phyloP scores from a whole-genome alignment of 2,329 filamentous ascomycete species.

The Aspergillus alliaceus region DNA sequence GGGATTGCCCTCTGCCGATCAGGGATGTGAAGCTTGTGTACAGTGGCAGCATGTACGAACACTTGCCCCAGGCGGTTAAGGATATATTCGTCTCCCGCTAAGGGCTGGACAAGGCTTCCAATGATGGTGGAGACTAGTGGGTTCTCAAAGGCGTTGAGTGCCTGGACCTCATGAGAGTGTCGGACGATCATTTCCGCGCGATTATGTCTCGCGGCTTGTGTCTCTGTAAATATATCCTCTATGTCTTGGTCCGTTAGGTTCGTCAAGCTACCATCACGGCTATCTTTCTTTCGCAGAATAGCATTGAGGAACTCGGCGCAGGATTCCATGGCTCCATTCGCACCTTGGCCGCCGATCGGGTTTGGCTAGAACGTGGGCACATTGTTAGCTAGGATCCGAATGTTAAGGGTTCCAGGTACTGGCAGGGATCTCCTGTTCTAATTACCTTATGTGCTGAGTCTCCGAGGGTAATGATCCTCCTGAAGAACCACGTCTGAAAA shows the following conservation, averaged over 20 bases:
- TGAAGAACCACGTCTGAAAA: constrained; percentile 1
- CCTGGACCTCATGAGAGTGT: background rate
- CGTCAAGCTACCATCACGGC: background rate
- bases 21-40: background rate
- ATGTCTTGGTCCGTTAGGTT: background rate
- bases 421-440: too few relatives aligned
- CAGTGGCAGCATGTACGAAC: background rate
- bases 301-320: background rate
- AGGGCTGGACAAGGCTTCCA: background rate
- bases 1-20: background rate
- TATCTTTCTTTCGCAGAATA: background rate
- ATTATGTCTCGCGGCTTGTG: background rate
- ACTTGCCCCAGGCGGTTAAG: background rate
- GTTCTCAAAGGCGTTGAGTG: background rate
- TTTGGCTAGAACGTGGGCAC: background rate
- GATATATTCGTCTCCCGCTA: background rate
- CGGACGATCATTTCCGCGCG: background rate
- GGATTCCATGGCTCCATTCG: constrained; percentile 1
- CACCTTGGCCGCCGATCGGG: background rate
- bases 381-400: background rate
- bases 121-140: background rate
- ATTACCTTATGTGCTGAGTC: constrained; percentile 2
- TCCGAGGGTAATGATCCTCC: background rate
- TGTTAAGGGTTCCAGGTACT: too few relatives aligned
- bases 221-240: background rate